Base-by-base conservation (phyloP, 495 filamentous ascomycete species). In the Penicillium odoratum region DNA sequence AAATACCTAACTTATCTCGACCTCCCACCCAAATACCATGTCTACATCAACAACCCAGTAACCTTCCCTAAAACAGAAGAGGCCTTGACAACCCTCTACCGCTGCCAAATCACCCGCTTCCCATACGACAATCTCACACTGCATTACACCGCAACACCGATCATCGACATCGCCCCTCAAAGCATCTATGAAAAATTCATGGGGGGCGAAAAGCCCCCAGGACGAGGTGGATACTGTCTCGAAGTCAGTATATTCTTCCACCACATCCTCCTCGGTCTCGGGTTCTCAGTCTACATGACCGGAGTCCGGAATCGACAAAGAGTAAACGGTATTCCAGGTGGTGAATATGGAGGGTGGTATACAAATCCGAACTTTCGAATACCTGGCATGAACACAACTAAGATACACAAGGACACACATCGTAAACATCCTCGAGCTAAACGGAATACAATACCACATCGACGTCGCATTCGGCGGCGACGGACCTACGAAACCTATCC, bases 161-260 rank as follows among this genome's bases (percentile, higher is more conserved):
- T 68, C 0, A 72, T 88, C 7, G 77, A 78, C 0, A 73, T 92
- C 5, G 69, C 83, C 30, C 82, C 83, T 0, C 66, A 83, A 25
- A 69, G 75, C 34, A 68, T 93, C 7, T 93, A 81, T 63, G 49
- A 72, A 3, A 92, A 92, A 68, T 79, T 93, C 28, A 80, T 92
- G 25, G 70, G 60, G 1, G 65, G 71, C 18, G 50, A 52, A 6
- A 48, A 45, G 0, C 26, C 25, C 6, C 66, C 65, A 33, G 78
- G 83, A 21, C 69, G 84, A n/a, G 91, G 91, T 4, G 89, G 90
- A 0, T 91, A 92, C 61, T 93, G 88, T 72, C 87, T 93, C 79
- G 90, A 93, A 63, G 78, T 81, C 50, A 92, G 86, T 66, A 74
- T 76, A 33, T 82, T 92, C 48, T 90, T 92, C 45, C 79, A 81